phyloP scores from a whole-genome alignment of 2,329 filamentous ascomycete species.

The Sporothrix humicola region DNA sequence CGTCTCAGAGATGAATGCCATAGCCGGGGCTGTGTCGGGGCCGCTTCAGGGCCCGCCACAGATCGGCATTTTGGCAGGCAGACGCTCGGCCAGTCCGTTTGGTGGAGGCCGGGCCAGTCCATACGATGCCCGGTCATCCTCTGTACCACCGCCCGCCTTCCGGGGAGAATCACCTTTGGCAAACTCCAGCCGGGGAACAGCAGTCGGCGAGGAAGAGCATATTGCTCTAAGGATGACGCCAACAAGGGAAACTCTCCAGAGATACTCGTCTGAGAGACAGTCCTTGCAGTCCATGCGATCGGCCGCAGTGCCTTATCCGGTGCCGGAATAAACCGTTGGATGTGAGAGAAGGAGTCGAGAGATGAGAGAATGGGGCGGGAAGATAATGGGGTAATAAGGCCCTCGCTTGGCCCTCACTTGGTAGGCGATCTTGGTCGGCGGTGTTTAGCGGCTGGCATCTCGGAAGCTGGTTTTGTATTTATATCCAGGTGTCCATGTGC shows the following conservation, averaged over 20 bases:
- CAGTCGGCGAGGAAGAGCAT: slow-evolving; percentile 6
- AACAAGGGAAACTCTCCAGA: slow-evolving; percentile 32
- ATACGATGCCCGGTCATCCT: slow-evolving; percentile 12
- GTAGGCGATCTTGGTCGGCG: neutral
- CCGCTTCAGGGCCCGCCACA: neutral
- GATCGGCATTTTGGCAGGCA: neutral
- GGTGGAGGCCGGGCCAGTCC: slow-evolving; percentile 15
- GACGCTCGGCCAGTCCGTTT: slow-evolving; percentile 24
- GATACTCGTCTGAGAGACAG: slow-evolving; percentile 34
- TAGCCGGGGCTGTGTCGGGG: neutral
- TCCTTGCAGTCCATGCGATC: slow-evolving; percentile 20
- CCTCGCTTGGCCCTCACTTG: neutral
- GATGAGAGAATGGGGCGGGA: neutral
- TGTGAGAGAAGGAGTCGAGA: neutral
- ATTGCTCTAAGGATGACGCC: slow-evolving; percentile 34
- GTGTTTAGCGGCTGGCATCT: neutral
- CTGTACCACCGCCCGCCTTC: slow-evolving; percentile 6
- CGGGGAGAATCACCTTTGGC: neutral
- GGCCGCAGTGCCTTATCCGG: slow-evolving; percentile 16
- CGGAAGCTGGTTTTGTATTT: slow-evolving; percentile 14
- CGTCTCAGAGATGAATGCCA: neutral
- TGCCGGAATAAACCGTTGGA: neutral
- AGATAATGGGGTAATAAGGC: neutral
- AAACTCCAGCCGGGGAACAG: neutral
- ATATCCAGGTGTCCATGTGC: neutral